phyloP scores from a whole-genome alignment of 2,329 filamentous ascomycete species.

The Talaromyces rugulosus region DNA sequence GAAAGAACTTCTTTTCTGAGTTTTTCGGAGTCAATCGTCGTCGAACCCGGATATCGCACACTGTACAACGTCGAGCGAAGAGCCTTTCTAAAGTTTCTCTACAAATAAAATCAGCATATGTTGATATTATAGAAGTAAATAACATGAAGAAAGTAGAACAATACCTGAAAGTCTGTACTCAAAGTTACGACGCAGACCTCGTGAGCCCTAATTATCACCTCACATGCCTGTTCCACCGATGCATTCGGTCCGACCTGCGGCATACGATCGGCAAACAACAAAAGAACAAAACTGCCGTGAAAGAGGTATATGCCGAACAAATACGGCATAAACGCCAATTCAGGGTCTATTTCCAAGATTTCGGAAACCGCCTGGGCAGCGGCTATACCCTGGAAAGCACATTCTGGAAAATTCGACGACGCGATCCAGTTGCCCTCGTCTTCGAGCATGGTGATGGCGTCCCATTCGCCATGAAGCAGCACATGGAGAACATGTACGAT shows the following conservation, averaged over 20 bases:
- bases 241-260: conserved; percentile 44
- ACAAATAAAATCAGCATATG: not conserved
- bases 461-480: conserved; percentile 48
- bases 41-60: conserved; percentile 33
- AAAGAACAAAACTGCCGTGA: conserved; percentile 48
- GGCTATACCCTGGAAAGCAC: conserved; percentile 45
- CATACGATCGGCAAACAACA: conserved; percentile 44
- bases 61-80: conserved; percentile 48
- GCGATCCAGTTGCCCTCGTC: conserved; percentile 49
- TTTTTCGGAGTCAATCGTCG: not conserved
- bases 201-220: conserved; percentile 49
- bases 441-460: conserved; percentile 48
- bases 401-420: conserved; percentile 42
- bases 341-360: conserved; percentile 47
- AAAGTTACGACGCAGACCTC: conserved; percentile 51
- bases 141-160: not conserved
- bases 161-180: conserved; percentile 48
- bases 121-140: not conserved
- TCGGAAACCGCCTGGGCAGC: conserved; percentile 44
- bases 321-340: conserved; percentile 51
- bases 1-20: not conserved
- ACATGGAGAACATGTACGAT: conserved; percentile 49
- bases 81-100: conserved; percentile 55
- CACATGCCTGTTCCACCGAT: conserved; percentile 47
- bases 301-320: conserved; percentile 51